Evolutionary conservation across 352 stramenopile genomes (phyloP), one percentile per base, ranked within the genome.

Genomic region (Elongisporangium anandrum): DNA sequence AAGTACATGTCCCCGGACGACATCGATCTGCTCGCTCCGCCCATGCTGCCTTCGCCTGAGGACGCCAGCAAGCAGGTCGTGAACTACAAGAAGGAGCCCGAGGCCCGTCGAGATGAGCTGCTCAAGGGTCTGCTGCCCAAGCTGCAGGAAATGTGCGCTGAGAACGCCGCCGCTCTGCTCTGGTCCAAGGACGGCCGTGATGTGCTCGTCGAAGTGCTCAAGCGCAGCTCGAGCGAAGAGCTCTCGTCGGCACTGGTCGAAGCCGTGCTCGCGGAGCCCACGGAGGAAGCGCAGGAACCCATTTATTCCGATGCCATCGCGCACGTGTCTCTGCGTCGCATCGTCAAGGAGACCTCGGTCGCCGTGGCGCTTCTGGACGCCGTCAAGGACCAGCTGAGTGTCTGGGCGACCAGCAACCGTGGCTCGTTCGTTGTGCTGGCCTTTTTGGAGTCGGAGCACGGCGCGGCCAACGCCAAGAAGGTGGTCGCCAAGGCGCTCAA

Each of bases 41-140:
- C 87, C 13, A 91, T 89, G 76, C 52, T 94, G 49, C 83, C 79
- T 22, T 87, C 74, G 47, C 55, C 69, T 1, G 85, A 91, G 23
- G 83, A 92, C 55, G 52, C 84, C 9, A 80, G 49, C 21, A 60
- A 85, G 26, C 61, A 73, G 26, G 65, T 92, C 10, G 79, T 94
- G 41, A 95, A 94, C 65, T 95, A 95, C 81, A 94, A 94, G 76
- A 95, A 95, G 63, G 78, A 93, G 64, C 86, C 86, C 20, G 71
- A 85, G 1, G 70, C 77, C 50, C 84, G 85, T 73, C 81, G 82
- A 38, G 76, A 90, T 39, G 85, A 94, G 63, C 57, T 94, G 22
- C 65, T 93, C 39, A 88, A 90, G 64, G 82, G 83, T 48, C 59
- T 93, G 59, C 55, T 91, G 61, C 77, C 86, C 21, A 91, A 93